phyloP scores from a whole-genome alignment of 306 rosid genomes.

The Luffa acutangula region DNA sequence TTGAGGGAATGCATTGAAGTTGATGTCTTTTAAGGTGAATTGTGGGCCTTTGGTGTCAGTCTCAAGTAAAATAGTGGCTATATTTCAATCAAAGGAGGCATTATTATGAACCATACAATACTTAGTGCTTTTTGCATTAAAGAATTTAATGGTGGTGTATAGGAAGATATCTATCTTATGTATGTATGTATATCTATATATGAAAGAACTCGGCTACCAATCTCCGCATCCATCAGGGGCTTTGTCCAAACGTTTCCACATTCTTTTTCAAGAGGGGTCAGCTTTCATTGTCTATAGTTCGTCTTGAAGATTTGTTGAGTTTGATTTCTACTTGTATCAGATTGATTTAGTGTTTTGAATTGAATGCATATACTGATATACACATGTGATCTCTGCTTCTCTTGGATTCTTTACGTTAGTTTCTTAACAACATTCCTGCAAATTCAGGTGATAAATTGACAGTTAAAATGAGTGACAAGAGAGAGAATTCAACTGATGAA shows the following conservation, averaged over 20 bases:
- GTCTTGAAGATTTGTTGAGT: not conserved
- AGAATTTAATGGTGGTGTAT: too few relatives aligned
- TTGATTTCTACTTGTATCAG: not conserved
- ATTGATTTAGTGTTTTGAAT: not conserved
- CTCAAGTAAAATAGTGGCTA: not conserved
- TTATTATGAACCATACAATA: not conserved
- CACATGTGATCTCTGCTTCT: not conserved
- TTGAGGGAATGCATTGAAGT: too few relatives aligned
- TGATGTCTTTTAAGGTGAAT: not conserved
- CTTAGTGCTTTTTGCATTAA: too few relatives aligned
- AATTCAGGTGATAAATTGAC: not conserved
- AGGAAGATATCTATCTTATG: not conserved
- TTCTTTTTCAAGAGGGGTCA: not conserved
- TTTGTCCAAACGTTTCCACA: not conserved
- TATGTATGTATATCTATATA: not conserved
- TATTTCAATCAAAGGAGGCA: not conserved
- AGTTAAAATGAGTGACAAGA: not conserved
- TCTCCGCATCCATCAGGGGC: not conserved
- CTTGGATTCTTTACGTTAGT: not conserved
- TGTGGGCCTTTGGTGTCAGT: not conserved
- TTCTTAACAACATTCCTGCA: not conserved
- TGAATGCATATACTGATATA: too few relatives aligned
- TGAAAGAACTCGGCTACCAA: not conserved
- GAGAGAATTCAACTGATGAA: not conserved
- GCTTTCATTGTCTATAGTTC: not conserved